phyloP scores from a whole-genome alignment of 2,329 filamentous ascomycete species.

The Salinomyces thailandicus region DNA sequence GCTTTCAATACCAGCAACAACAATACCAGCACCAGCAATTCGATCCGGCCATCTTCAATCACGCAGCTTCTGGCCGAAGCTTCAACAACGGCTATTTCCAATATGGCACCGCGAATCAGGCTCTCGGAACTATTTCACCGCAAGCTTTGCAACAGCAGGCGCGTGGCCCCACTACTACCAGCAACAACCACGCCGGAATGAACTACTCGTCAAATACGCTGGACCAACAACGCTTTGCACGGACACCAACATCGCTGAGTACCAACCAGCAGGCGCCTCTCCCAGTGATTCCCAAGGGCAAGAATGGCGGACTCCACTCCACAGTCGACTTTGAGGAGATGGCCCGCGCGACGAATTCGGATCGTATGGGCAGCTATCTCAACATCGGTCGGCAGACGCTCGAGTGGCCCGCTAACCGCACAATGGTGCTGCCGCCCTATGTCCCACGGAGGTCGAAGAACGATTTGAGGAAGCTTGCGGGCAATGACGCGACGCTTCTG shows the following conservation, averaged over 20 bases:
- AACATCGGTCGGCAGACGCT: conserved; percentile 33
- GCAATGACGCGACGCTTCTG: conserved; percentile 32
- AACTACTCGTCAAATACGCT: conserved; percentile 2
- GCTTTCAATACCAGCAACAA: conserved; percentile 12
- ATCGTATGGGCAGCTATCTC: conserved; percentile 33
- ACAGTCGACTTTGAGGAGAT: conserved; percentile 33
- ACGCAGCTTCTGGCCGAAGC: conserved; percentile 8
- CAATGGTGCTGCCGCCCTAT: conserved; percentile 34
- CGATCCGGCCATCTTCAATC: conserved; percentile 12
- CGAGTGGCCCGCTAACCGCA: conserved; percentile 36
- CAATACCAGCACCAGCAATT: conserved; percentile 18
- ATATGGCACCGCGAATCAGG: conserved; percentile 10
- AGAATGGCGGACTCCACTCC: conserved; percentile 29
- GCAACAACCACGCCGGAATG: conserved; percentile 8
- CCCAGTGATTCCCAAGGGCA: conserved; percentile 20
- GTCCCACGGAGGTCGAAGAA: conserved; percentile 35
- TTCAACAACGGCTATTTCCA: conserved; percentile 10
- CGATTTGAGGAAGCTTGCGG: conserved; percentile 34
- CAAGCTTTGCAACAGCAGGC: conserved; percentile 20
- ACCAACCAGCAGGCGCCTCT: conserved; percentile 20
- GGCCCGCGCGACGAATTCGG: conserved; percentile 34
- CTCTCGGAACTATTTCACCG: conserved; percentile 21
- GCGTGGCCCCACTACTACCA: conserved; percentile 5
- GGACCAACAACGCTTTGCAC: not conserved
- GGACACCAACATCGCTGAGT: not conserved